phyloP scores from a whole-genome alignment of 257 asterid species.

The Asclepias syriaca region DNA sequence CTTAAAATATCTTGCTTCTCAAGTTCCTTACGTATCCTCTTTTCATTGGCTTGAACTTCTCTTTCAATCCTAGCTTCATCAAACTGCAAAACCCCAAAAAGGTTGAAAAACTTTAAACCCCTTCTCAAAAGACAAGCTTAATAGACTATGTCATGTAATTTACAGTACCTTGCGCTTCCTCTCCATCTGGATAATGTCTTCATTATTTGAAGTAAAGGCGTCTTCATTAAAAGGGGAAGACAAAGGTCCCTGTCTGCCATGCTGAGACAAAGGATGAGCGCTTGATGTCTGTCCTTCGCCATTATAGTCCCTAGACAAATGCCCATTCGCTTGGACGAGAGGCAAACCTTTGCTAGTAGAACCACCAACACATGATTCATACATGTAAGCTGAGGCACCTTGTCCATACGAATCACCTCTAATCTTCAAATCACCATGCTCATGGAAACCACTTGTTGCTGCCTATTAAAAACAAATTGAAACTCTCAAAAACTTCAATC shows the following conservation, averaged over 20 bases:
- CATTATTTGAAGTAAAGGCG: conserved; percentile 24
- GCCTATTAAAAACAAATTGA: conserved; percentile 21
- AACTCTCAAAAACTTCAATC: neutral
- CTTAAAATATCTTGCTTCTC: conserved; percentile 79
- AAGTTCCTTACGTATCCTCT: conserved; percentile 70
- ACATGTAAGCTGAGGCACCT: conserved; percentile 26
- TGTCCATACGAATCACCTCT: conserved; percentile 35
- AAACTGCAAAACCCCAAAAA: conserved; percentile 36
- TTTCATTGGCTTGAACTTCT: conserved; percentile 74
- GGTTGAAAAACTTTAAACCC: neutral
- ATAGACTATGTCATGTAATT: conserved; percentile 5
- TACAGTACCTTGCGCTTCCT: conserved; percentile 57
- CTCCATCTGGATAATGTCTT: conserved; percentile 32
- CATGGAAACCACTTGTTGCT: conserved; percentile 27
- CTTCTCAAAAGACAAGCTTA: conserved; percentile 10
- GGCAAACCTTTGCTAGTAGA: conserved; percentile 39
- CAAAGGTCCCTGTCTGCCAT: conserved; percentile 25
- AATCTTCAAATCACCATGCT: conserved; percentile 28
- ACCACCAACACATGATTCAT: conserved; percentile 29
- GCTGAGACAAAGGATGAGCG: conserved; percentile 28
- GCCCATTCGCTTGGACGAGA: conserved; percentile 52
- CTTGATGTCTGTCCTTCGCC: conserved; percentile 52
- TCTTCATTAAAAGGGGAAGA: conserved; percentile 28
- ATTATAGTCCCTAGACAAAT: conserved; percentile 54
- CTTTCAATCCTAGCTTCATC: conserved; percentile 65